These are phyloP conservation scores for Phycomyces blakesleeanus DNA, from an alignment of 192 early-diverging fungal genomes.

Conservation along the genomic window DNA sequence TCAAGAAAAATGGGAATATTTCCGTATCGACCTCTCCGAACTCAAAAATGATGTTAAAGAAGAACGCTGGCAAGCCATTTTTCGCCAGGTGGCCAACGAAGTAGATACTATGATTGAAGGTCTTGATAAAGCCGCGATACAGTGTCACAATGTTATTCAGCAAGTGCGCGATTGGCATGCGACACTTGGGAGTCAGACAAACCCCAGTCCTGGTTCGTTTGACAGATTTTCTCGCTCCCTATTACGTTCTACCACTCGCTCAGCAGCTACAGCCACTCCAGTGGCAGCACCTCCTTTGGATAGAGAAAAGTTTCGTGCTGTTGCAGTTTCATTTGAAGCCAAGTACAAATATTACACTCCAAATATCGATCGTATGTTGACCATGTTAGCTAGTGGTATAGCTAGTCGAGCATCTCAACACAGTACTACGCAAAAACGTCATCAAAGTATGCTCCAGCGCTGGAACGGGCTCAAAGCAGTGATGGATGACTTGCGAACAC, in stretches of 20 bases:
- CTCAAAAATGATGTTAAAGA: constrained; percentile 57
- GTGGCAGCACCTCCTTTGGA: constrained; percentile 31
- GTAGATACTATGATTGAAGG: constrained; percentile 58
- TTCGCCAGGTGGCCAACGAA: constrained; percentile 51
- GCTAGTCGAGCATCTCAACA: constrained; percentile 42
- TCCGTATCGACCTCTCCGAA: constrained; percentile 47
- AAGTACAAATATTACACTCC: constrained; percentile 58
- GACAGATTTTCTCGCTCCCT: constrained; percentile 24
- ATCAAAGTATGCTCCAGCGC: constrained; percentile 45
- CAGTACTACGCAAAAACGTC: constrained; percentile 34
- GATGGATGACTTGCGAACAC: constrained; percentile 27
- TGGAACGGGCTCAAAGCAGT: constrained; percentile 45
- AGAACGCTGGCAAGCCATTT: constrained; percentile 54
- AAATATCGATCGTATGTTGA: constrained; percentile 53
- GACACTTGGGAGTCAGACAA: background rate
- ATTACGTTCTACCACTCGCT: constrained; percentile 9
- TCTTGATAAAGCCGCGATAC: constrained; percentile 45
- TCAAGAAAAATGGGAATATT: constrained; percentile 45
- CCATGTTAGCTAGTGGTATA: constrained; percentile 54
- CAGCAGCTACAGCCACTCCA: background rate
- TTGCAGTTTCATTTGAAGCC: constrained; percentile 50
- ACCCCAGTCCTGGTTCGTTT: constrained; percentile 8
- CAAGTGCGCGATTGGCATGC: constrained; percentile 24
- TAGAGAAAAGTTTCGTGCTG: constrained; percentile 43
- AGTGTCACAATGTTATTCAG: constrained; percentile 38